phyloP scores from a whole-genome alignment of 2,329 filamentous ascomycete genomes.

The Chaetomium olivaceum region DNA sequence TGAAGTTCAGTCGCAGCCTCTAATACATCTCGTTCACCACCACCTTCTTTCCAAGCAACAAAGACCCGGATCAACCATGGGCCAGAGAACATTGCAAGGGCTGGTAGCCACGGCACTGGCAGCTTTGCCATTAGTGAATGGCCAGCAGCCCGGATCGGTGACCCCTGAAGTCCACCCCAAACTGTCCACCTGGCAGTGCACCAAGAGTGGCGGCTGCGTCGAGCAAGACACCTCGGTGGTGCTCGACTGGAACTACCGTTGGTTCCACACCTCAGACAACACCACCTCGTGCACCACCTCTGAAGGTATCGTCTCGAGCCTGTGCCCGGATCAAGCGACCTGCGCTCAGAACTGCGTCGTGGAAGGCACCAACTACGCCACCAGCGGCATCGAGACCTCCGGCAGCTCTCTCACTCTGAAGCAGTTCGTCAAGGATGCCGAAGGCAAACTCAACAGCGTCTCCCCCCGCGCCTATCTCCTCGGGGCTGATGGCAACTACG shows the following conservation, averaged over 20 bases:
- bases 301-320: neutral
- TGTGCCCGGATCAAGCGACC: slow-evolving; percentile 37
- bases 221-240: slow-evolving; percentile 12
- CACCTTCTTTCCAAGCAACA: too few species aligned
- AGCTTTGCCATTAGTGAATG: neutral
- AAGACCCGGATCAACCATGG: neutral
- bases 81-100: neutral
- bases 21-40: neutral
- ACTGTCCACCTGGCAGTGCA: slow-evolving; percentile 12
- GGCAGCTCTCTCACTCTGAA: slow-evolving; percentile 44
- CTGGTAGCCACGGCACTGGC: slow-evolving; percentile 4
- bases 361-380: slow-evolving; percentile 30
- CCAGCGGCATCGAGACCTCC: slow-evolving; percentile 37
- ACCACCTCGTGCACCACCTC: neutral
- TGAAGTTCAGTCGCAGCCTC: neutral
- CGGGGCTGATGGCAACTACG: slow-evolving; percentile 53
- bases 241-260: slow-evolving; percentile 10
- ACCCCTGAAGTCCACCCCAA: slow-evolving; percentile 7
- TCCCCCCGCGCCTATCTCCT: slow-evolving; percentile 58
- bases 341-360: slow-evolving; percentile 32
- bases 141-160: slow-evolving; percentile 1
- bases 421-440: slow-evolving; percentile 34
- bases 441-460: slow-evolving; percentile 9
- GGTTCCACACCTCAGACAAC: neutral
- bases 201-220: slow-evolving; percentile 8